A percentile compares a stretch with the other conserved stretches of the same genome.
Evolutionary conservation across 257 asterid genomes (phyloP).

Genomic region (Solanum appendiculatum): DNA sequence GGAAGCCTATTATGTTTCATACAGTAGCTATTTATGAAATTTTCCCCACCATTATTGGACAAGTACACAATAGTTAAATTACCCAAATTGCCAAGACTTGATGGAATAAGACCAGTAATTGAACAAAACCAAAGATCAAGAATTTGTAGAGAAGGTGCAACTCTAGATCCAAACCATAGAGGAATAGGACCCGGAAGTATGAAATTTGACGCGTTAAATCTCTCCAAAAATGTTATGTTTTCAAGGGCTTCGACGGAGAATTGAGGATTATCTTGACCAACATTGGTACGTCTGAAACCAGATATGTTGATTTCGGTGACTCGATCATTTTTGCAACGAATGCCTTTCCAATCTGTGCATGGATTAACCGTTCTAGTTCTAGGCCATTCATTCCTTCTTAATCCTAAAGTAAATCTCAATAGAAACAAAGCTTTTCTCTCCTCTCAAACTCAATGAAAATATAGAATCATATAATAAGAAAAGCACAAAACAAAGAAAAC

Average conservation of each 20-base stretch:
- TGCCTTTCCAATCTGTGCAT: constrained; percentile 61
- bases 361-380: constrained; percentile 72
- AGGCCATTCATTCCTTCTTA: constrained; percentile 82
- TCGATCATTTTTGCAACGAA: constrained; percentile 51
- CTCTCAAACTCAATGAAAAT: constrained; percentile 22
- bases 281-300: constrained; percentile 66
- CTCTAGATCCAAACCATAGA: constrained; percentile 56
- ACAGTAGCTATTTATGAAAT: too few species aligned
- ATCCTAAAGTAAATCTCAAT: constrained; percentile 87
- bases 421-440: constrained; percentile 59
- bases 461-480: constrained; percentile 37
- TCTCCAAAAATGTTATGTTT: constrained; percentile 47
- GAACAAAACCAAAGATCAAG: constrained; percentile 84
- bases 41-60: constrained; percentile 49
- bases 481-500: constrained; percentile 19
- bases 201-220: constrained; percentile 73
- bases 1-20: too few species aligned
- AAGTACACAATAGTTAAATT: constrained; percentile 51
- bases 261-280: constrained; percentile 55
- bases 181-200: constrained; percentile 71
- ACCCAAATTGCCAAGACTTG: constrained; percentile 60
- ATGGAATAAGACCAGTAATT: constrained; percentile 49
- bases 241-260: constrained; percentile 63
- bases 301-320: constrained; percentile 64
- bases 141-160: constrained; percentile 39